phyloP scores from a whole-genome alignment of 805 yeast genomes.

The Kockiozyma suomiensis region DNA sequence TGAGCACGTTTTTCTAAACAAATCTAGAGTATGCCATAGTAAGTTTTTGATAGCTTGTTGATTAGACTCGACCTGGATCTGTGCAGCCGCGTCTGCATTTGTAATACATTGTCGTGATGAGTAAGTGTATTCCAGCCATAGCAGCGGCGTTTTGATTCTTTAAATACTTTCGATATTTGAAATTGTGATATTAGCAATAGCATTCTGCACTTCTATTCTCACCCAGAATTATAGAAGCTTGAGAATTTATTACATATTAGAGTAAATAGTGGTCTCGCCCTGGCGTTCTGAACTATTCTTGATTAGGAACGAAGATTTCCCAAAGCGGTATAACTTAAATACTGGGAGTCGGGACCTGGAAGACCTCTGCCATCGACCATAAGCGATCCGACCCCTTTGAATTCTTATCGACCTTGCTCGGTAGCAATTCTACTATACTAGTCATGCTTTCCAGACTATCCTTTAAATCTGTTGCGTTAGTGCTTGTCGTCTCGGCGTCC shows the following conservation, averaged over 20 bases:
- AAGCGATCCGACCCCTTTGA: not conserved
- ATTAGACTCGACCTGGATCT: not conserved
- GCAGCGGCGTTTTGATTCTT: too few relatives aligned
- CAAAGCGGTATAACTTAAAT: not conserved
- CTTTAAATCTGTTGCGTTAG: constrained; percentile 7
- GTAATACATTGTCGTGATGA: not conserved
- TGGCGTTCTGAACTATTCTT: not conserved
- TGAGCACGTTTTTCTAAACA: too few relatives aligned
- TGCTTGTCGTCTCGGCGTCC: constrained; percentile 10
- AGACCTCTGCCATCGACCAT: constrained; percentile 4
- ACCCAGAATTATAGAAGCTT: too few relatives aligned
- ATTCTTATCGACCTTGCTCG: not conserved
- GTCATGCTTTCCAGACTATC: not conserved
- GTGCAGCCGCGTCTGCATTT: not conserved
- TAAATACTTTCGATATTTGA: too few relatives aligned
- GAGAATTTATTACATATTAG: too few relatives aligned
- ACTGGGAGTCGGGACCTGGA: not conserved
- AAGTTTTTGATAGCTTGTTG: too few relatives aligned
- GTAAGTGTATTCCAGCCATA: not conserved
- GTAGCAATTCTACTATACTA: not conserved
- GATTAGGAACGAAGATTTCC: not conserved
- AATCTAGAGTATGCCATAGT: too few relatives aligned
- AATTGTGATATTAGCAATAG: too few relatives aligned
- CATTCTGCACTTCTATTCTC: too few relatives aligned
- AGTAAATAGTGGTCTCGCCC: constrained; percentile 19